phyloP scores from a whole-genome alignment of 2,329 filamentous ascomycete genomes.

The Geosmithia putterillii region DNA sequence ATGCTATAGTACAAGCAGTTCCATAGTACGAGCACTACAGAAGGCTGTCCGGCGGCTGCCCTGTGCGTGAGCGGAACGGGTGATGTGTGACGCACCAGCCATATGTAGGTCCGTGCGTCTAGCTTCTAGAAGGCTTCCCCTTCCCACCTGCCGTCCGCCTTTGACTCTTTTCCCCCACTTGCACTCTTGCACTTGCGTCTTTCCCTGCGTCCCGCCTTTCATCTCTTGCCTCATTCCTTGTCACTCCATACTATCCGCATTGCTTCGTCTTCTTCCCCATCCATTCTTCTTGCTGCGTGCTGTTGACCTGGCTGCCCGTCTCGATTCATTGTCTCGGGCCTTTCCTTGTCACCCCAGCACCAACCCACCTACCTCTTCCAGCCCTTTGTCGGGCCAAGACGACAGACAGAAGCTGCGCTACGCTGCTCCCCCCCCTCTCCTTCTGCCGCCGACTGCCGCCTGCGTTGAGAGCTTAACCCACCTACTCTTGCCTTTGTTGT shows the following conservation, averaged over 20 bases:
- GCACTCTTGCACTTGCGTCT: constrained; percentile 1
- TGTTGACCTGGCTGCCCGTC: neutral
- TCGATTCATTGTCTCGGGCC: neutral
- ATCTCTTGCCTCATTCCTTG: constrained; percentile 2
- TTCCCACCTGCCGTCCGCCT: constrained; percentile 2
- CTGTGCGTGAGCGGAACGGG: no score
- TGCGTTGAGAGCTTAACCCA: no score
- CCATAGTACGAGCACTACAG: no score
- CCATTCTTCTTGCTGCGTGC: neutral
- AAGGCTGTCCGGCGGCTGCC: no score
- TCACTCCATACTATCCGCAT: constrained; percentile 1
- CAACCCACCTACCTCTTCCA: no score
- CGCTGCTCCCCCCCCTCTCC: no score
- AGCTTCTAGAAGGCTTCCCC: constrained; percentile 14
- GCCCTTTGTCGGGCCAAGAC: no score
- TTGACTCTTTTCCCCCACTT: neutral
- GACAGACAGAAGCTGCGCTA: no score
- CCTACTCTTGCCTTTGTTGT: no score
- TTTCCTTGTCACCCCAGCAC: neutral
- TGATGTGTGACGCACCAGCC: neutral
- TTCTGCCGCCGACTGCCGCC: no score
- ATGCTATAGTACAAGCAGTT: no score
- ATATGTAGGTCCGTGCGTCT: constrained; percentile 8
- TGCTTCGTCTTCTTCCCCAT: neutral
- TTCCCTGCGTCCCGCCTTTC: neutral